Conservation (phyloP, 805 yeast genomes). For the Kregervanrija delftensis region DNA sequence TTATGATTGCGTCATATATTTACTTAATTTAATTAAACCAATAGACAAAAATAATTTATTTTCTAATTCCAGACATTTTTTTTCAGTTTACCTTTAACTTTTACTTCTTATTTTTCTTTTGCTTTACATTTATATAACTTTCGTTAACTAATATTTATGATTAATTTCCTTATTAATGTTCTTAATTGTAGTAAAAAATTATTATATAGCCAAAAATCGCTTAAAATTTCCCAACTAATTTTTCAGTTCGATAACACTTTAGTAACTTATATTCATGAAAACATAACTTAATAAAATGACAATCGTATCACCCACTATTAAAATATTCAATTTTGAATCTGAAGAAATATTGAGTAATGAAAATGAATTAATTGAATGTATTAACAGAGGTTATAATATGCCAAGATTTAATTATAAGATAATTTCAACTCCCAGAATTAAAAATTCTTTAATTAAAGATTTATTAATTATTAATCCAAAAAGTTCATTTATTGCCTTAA, state of each 20-base stretch:
- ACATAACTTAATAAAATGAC: too few relatives aligned
- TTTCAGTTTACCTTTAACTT: background rate
- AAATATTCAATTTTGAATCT: constrained; percentile 5
- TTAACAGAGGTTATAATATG: constrained; percentile 46
- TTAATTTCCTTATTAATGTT: background rate
- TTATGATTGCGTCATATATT: constrained; percentile 1
- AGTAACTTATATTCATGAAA: background rate
- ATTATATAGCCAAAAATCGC: background rate
- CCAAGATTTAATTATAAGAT: constrained; percentile 37
- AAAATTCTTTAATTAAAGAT: constrained; percentile 20
- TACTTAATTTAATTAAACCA: constrained; percentile 2
- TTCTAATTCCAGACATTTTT: too few relatives aligned
- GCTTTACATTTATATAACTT: too few relatives aligned
- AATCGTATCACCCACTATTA: background rate
- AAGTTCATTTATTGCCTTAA: constrained; percentile 17
- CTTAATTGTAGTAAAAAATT: background rate
- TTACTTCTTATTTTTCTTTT: background rate
- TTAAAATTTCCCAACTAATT: background rate
- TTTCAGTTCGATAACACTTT: background rate
- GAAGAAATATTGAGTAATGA: constrained; percentile 11
- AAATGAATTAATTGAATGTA: constrained; percentile 20
- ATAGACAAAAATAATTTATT: too few relatives aligned
- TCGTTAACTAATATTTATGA: background rate
- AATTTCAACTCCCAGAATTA: constrained; percentile 36
- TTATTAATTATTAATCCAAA: constrained; percentile 20